Evolutionary conservation across 306 rosid species (phyloP), one percentile per base, ranked within the genome.

Genomic region (Acacia acuminata): DNA sequence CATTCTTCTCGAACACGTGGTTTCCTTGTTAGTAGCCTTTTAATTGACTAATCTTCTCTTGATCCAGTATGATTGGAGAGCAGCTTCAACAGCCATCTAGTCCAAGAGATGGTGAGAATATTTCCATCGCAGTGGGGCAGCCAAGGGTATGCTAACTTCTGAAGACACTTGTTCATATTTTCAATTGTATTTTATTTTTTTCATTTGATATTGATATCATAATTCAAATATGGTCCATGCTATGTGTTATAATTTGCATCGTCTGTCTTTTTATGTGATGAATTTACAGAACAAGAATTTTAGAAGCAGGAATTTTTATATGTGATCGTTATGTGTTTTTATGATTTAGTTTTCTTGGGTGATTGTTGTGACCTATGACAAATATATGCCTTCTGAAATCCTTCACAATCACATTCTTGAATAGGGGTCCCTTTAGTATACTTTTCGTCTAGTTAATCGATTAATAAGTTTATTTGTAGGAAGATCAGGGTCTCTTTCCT

Each of bases 31-130:
- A n/a, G 61, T 63, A 17, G 47, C 71, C 43, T 44, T 71, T 82
- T 76, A 42, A 20, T 61, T 58, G 73, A 77, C 60, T 72, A 10
- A 67, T 80, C 73, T 67, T 72, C 67, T 66, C 67, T 75, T 89
- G 78, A 81, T 87, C 79, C 85, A 96, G 99, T 85, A 96, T 96
- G 99, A 89, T 94, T 67, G 97, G 91, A 75, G 99, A 96, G 90
- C 94, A 88, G 55, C 58, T 76, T 79, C 92, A 88, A 34, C 91
- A 84, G 40, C 96, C 97, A 22, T 85, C 94, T 68, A 96, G 99
- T 92, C 99, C 99, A 77, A 92, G 97, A 87, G 99, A 94, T 64
- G 99, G 98, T 20, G 99, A 96, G 78, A 87, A 90, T 85, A 85
- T 94, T 86, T 45, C 97, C 71, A 92, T 94, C 86, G 85, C 94